Percentiles rank a stretch among this genome's conserved stretches.
phyloP scores from a whole-genome alignment of 2,329 filamentous ascomycete species.

The Calycina herbarum region DNA sequence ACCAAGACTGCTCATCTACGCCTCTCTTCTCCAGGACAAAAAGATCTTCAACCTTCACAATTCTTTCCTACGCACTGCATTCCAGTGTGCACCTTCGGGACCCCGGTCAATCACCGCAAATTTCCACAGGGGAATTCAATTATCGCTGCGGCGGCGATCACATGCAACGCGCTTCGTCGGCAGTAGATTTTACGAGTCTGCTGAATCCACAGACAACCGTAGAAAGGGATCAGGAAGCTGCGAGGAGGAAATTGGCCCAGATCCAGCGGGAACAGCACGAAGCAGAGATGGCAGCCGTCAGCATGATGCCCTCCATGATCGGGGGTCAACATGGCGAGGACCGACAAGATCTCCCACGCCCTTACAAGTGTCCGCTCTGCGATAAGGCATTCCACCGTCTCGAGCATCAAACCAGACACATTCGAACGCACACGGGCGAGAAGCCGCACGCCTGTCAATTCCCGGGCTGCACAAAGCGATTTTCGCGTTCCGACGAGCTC shows the following conservation, averaged over 20 bases:
- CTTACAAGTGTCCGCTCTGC: slow-evolving; percentile 98
- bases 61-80: slow-evolving; percentile 2
- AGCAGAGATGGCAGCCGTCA: slow-evolving; percentile 54
- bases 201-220: slow-evolving; percentile 59
- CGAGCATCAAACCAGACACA: slow-evolving; percentile 88
- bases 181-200: slow-evolving; percentile 74
- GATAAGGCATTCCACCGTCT: slow-evolving; percentile 98
- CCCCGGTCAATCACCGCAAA: slow-evolving; percentile 7
- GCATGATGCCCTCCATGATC: slow-evolving; percentile 37
- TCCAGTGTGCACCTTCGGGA: slow-evolving; percentile 1
- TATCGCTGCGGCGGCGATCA: slow-evolving; percentile 51
- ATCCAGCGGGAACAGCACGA: slow-evolving; percentile 36
- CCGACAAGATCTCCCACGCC: slow-evolving; percentile 75
- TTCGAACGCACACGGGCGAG: slow-evolving; percentile 95
- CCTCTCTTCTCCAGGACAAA: neutral
- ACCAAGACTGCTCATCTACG: neutral
- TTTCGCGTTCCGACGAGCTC: slow-evolving; percentile 93
- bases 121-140: slow-evolving; percentile 27
- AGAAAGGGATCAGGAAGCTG: slow-evolving; percentile 38
- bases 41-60: neutral
- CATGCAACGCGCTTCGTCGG: slow-evolving; percentile 74
- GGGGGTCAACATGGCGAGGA: slow-evolving; percentile 40
- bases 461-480: slow-evolving; percentile 93
- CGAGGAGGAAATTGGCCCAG: slow-evolving; percentile 34
- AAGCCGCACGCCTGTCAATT: slow-evolving; percentile 97